A percentile compares a stretch with the other conserved stretches of the same genome.
These are phyloP conservation scores for Hypholoma sublateritium DNA, from an alignment of 768 basidiomycete species.

Conservation along the genomic window DNA sequence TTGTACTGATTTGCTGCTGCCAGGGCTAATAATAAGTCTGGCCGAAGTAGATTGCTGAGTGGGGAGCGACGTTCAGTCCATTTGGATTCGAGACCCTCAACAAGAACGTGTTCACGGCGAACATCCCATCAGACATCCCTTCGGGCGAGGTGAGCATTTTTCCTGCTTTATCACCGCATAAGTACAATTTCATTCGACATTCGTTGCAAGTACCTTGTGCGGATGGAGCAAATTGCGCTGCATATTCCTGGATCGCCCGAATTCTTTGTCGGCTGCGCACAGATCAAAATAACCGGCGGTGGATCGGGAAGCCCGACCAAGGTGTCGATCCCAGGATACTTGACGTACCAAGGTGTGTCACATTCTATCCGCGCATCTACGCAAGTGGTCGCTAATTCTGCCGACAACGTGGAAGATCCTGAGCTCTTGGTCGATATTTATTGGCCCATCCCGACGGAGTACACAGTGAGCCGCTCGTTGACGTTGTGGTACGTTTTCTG, in stretches of 20 bases:
- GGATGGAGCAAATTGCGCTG: conserved; percentile 44
- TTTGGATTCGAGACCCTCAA: conserved; percentile 29
- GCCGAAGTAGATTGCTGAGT: conserved; percentile 31
- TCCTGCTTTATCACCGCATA: not conserved
- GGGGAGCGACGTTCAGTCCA: conserved; percentile 33
- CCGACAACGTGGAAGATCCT: conserved; percentile 22
- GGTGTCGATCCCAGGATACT: conserved; percentile 47
- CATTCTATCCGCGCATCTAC: not conserved
- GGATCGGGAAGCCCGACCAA: conserved; percentile 41
- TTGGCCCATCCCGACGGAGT: conserved; percentile 5
- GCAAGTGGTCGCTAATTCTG: not conserved
- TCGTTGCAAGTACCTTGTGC: conserved; percentile 33
- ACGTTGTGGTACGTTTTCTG: no score
- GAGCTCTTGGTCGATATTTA: conserved; percentile 40
- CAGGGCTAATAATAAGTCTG: conserved; percentile 10
- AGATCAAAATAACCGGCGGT: conserved; percentile 39
- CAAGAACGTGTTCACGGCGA: conserved; percentile 29
- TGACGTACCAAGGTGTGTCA: conserved; percentile 32
- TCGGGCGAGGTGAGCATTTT: conserved; percentile 31
- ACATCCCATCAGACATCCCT: conserved; percentile 37
- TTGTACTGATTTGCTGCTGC: conserved; percentile 9
- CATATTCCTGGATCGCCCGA: conserved; percentile 43
- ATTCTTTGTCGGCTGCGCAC: conserved; percentile 45
- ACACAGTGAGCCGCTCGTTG: not conserved
- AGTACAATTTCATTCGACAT: not conserved